Evolutionary conservation across 108 stramenopile species (phyloP).

Genomic region (Mediolabrus comicus): DNA sequence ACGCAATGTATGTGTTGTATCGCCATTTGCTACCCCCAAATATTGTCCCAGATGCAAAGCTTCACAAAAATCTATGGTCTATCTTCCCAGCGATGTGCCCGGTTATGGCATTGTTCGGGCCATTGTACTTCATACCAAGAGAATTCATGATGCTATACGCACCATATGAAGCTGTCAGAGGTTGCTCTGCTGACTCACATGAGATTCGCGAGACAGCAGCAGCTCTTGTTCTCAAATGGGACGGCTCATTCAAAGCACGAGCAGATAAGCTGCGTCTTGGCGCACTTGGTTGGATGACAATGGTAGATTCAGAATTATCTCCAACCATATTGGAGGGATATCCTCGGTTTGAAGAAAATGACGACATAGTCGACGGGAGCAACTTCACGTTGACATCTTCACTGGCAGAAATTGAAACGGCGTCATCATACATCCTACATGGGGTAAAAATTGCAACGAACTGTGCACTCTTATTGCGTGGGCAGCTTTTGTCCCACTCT

Average conservation of each 20-base stretch:
- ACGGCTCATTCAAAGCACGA: constrained; percentile 26
- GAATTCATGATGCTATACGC: constrained; percentile 52
- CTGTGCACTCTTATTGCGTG: constrained; percentile 33
- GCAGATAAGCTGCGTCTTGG: constrained; percentile 24
- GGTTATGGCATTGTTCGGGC: constrained; percentile 38
- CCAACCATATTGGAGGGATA: constrained; percentile 11
- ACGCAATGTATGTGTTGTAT: constrained; percentile 56
- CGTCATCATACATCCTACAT: constrained; percentile 39
- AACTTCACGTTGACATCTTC: constrained; percentile 8
- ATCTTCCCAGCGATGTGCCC: constrained; percentile 44
- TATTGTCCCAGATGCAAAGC: constrained; percentile 45
- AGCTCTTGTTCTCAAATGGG: constrained; percentile 36
- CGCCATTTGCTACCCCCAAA: constrained; percentile 42
- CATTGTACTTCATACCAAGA: constrained; percentile 40
- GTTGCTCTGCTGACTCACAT: constrained; percentile 33
- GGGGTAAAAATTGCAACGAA: constrained; percentile 50
- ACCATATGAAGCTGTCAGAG: constrained; percentile 43
- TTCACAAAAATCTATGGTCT: constrained; percentile 43
- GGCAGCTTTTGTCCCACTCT: constrained; percentile 39
- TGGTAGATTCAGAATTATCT: constrained; percentile 38
- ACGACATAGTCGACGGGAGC: constrained; percentile 8
- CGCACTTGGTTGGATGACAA: constrained; percentile 36
- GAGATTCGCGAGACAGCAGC: constrained; percentile 32
- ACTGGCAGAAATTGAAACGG: constrained; percentile 31
- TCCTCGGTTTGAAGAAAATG: not conserved